Evolutionary conservation across 2,329 filamentous ascomycete species (phyloP), one percentile per base, ranked within the genome.

Genomic region (Bipolaris zeicola): DNA sequence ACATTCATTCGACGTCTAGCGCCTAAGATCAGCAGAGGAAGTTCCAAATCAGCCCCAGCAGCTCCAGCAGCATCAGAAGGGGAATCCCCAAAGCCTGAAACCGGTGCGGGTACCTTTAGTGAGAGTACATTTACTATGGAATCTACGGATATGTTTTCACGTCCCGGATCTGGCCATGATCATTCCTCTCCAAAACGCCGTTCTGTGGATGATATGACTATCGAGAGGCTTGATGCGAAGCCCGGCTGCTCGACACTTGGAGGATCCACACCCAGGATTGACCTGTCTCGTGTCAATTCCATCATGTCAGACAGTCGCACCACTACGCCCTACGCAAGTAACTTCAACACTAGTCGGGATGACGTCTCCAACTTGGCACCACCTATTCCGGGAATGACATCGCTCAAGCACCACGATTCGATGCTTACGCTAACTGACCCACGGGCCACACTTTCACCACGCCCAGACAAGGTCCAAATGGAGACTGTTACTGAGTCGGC

Each of bases 401-500:
- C 34, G 33, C 10, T 10, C 34, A 33, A 42, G 11, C 28, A 50
- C 31, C 39, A 50, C 22, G 41, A 55, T 22, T 70, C 67, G 0
- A 60, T 69, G 50, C 60, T 56, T 31, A 71, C 69, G 0, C 55
- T 68, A 16, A 55, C 28, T 26, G 47, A 55, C 18, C 45, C 55
- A 28, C 38, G 36, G 8, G 41, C 28, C 13, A 34, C 36, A 5
- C 18, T 34, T 6, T 11, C 34, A 14, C 11, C 39, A 13, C 57
- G 57, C 11, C 50, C 46, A 5, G 64, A 68, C 34, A 73, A 71
- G 46, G 70, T 72, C 20, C 47, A 51, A 2, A 72, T 72, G 68
- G 64, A 66, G 43, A 72, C 64, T 5, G 70, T 73, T 6, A 71
- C 66, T 2, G 67, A 70, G 42, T 67, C 70, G 5, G 66, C 67